Conservation (phyloP, 129 eudicot genomes). For the Flaveria robusta region DNA sequence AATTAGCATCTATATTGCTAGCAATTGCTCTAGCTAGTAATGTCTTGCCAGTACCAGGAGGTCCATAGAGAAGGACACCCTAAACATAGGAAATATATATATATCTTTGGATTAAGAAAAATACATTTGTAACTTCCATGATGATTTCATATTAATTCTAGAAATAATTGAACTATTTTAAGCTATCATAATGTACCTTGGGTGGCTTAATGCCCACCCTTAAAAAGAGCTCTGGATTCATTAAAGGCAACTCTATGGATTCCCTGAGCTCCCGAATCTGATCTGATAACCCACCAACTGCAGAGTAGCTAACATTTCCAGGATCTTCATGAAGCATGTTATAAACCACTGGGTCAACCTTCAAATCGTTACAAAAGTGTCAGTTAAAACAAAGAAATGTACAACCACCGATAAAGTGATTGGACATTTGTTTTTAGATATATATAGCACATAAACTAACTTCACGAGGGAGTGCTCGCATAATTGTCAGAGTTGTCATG, state of each 20-base stretch:
- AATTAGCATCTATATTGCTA: slow-evolving; percentile 95
- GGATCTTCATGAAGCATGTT: slow-evolving; percentile 99
- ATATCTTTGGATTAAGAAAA: neutral
- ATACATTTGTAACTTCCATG: neutral
- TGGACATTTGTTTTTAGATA: neutral
- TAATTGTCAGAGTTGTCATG: slow-evolving; percentile 94
- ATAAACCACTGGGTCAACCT: slow-evolving; percentile 99
- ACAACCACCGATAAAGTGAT: neutral
- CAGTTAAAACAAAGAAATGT: slow-evolving; percentile 18
- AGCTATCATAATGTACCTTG: slow-evolving; percentile 52
- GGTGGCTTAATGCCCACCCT: slow-evolving; percentile 98
- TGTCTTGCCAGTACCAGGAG: slow-evolving; percentile 99
- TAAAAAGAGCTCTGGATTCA: slow-evolving; percentile 96
- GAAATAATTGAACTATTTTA: neutral
- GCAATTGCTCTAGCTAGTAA: slow-evolving; percentile 94
- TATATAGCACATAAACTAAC: slow-evolving; percentile 40
- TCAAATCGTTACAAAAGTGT: slow-evolving; percentile 1
- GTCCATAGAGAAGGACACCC: slow-evolving; percentile 99
- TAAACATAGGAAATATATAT: slow-evolving; percentile 20
- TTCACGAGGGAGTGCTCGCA: slow-evolving; percentile 99
- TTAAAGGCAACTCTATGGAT: slow-evolving; percentile 94
- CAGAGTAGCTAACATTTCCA: slow-evolving; percentile 94
- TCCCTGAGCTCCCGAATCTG: slow-evolving; percentile 96
- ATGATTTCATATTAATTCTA: neutral
- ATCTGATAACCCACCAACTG: slow-evolving; percentile 96